A percentile compares a stretch with the other conserved stretches of the same genome.
These are phyloP conservation scores for Rosa multiflora DNA, from an alignment of 306 rosid genomes.

Conservation along the genomic window DNA sequence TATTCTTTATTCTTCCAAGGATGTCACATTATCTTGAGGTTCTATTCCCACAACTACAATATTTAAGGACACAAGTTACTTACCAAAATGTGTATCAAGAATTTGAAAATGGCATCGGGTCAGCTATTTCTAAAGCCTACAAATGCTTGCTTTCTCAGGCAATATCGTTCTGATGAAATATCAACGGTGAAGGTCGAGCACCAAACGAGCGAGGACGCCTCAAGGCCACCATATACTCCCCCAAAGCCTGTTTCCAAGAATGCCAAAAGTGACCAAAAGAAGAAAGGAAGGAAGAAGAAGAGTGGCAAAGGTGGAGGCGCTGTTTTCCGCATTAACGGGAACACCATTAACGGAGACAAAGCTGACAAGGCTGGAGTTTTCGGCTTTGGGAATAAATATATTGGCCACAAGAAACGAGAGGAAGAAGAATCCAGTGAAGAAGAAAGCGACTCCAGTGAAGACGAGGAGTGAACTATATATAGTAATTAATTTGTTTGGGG, in stretches of 20 bases:
- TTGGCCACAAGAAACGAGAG: not conserved
- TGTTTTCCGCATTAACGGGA: not conserved
- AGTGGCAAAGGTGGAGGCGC: not conserved
- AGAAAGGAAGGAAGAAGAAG: not conserved
- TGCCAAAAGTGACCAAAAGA: not conserved
- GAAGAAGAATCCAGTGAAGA: conserved; percentile 4
- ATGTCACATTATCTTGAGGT: no score
- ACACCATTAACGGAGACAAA: conserved; percentile 3
- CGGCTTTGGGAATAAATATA: conserved; percentile 10
- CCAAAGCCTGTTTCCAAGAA: not conserved
- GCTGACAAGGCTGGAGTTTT: conserved; percentile 8
- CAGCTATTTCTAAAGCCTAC: no score
- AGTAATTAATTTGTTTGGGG: not conserved
- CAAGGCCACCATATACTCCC: not conserved
- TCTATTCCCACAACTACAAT: no score
- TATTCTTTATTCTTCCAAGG: no score
- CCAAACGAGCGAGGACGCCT: not conserved
- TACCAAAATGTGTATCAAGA: no score
- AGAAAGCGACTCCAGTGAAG: not conserved
- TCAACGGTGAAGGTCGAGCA: not conserved
- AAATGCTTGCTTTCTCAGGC: no score
- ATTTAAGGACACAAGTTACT: no score
- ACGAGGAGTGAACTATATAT: not conserved
- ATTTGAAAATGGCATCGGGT: no score
- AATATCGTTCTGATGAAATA: no score